Evolutionary conservation across 2,329 filamentous ascomycete species (phyloP), one percentile per base, ranked within the genome.

Genomic region (Geoglossum cookeanum): DNA sequence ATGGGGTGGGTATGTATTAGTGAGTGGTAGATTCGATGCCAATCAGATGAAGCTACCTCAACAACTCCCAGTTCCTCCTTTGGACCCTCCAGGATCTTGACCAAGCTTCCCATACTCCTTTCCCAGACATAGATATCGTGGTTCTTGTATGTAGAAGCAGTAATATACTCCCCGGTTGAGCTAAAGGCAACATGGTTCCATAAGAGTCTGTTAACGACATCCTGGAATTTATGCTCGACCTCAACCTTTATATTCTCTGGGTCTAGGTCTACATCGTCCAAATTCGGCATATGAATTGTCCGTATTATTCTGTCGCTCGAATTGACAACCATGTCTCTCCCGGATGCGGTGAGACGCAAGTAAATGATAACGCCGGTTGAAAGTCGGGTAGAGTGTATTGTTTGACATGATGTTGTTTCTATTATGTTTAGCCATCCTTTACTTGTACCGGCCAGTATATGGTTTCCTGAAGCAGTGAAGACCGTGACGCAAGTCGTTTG

Each of bases 101-200:
- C 90, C 58, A 98, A 73, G 69, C 88, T 95, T 55, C 92, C 92
- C 65, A 94, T 88, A 58, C 84, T 85, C 57, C 92, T 82, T 71
- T 98, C 92, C 92, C 91, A 97, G 32, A 97, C 90, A 70, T 97
- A 97, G 61, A 98, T 86, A 70, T 98, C 91, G 64, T 96, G 90
- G 66, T 98, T 98, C 76, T 97, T 97, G 69, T 89, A 95, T 1
- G 92, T 97, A 30, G 89, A 94, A 0, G 94, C 92, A 29, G 89
- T 89, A 45, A 98, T 89, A 67, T 97, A 97, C 70, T 98, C 92
- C 56, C 89, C 90, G 0, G 87, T 92, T 0, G 87, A 85, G 65
- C 88, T 94, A 68, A 98, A 97, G 0, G 90, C 89, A 59, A 95
- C 90, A 66, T 96, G 89, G 66, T 97, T 98, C 92, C 92, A 98